Evolutionary conservation across 371 early-diverging fungal genomes (phyloP), one percentile per base, ranked within the genome.

Genomic region (Mortierella sp.): DNA sequence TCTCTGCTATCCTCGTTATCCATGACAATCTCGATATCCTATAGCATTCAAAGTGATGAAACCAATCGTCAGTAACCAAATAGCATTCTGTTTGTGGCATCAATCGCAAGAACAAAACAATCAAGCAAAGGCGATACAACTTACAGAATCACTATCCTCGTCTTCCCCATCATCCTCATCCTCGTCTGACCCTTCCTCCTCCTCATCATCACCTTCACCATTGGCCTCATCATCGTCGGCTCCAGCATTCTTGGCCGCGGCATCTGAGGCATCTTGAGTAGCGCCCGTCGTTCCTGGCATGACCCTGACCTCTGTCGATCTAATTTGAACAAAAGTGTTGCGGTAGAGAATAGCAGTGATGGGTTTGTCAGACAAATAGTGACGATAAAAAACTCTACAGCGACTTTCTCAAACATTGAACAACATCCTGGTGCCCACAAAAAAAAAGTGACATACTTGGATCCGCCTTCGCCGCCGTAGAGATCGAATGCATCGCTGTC

Each of bases 21-120:
- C 82, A 93, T 83, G 63, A 94, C 91, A 80, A 94, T 93, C 76
- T 94, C 94, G 46, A 94, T 85, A 87, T 93, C 94, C 93, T 94
- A 81, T 0, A 11, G 35, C 7, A 32, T 35, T 58, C 32, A n/a
- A 44, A 76, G 58, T 43, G 12, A 58, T 63, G 5, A 18, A 27
- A 11, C 60, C 16, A 41, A 32, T 11, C 18, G 14, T 27, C 58
- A 54, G 46, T n/a, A 24, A 12, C 21, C 1, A 43, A n/a, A 55
- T 8, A 7, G 49, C 38, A 54, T 0, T 35, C 11, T 41, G 8
- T 38, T 68, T 11, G 4, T 18, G 1, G 6, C 24, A 24, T 10
- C 14, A 6, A 43, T 1, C n/a, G 27, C 16, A 16, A 44, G 63
- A 55, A 2, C 5, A 43, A 70, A 71, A 65, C 12, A 14, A 24